phyloP scores from a whole-genome alignment of 2,329 filamentous ascomycete species.

The Thielaviopsis punctulata region DNA sequence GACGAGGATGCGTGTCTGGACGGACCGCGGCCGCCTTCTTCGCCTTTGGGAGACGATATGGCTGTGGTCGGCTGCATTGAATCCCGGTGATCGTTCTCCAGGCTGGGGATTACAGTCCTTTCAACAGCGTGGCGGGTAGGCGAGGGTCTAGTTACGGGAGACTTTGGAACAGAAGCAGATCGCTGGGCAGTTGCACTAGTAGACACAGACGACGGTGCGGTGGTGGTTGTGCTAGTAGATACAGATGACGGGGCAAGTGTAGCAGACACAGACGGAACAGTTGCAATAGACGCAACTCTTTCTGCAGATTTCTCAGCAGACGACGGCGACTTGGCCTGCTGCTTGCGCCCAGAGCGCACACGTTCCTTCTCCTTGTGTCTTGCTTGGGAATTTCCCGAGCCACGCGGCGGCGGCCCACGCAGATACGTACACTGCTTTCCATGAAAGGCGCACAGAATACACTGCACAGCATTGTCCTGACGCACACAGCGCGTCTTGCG shows the following conservation, averaged over 20 bases:
- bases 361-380: slow-evolving; percentile 14
- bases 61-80: neutral
- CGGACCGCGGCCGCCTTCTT: neutral
- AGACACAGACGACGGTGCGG: neutral
- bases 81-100: neutral
- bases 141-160: neutral
- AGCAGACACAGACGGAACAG: slow-evolving; percentile 11
- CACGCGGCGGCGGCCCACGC: slow-evolving; percentile 20
- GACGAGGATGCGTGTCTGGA: neutral
- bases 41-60: neutral
- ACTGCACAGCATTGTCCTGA: slow-evolving; percentile 39
- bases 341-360: slow-evolving; percentile 6
- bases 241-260: too few relatives aligned
- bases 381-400: slow-evolving; percentile 16
- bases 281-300: neutral
- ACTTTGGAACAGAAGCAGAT: neutral
- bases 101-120: neutral
- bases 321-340: slow-evolving; percentile 8
- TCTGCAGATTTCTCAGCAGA: neutral
- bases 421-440: slow-evolving; percentile 50
- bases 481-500: slow-evolving; percentile 50
- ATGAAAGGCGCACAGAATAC: slow-evolving; percentile 49
- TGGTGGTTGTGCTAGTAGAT: neutral
- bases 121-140: neutral
- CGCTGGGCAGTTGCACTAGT: too few relatives aligned